Conservation (phyloP, 768 basidiomycete genomes). For the Phylloporus rhodoxanthus region DNA sequence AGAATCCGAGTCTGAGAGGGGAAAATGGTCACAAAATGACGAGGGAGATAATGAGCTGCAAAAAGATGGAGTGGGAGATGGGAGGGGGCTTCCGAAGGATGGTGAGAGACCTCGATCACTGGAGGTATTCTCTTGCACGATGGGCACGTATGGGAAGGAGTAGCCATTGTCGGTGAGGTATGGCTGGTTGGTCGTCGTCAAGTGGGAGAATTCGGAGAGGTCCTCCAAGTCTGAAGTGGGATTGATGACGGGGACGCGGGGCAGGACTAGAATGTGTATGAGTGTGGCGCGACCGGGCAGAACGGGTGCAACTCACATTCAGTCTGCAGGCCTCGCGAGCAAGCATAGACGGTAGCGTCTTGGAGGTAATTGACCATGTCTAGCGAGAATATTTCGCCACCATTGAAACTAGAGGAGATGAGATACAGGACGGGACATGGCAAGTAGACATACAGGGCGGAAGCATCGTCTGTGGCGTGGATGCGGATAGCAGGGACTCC, state of each 20-base stretch:
- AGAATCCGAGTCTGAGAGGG: conserved; percentile 21
- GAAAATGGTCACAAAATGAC: conserved; percentile 5
- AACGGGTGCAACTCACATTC: conserved; percentile 4
- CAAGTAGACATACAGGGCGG: conserved; percentile 14
- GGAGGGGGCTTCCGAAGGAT: conserved; percentile 11
- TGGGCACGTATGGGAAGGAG: conserved; percentile 8
- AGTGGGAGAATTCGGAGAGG: conserved; percentile 15
- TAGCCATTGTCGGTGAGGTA: conserved; percentile 8
- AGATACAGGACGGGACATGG: conserved; percentile 6
- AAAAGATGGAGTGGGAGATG: conserved; percentile 26
- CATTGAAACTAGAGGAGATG: conserved; percentile 11
- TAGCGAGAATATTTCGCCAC: background rate
- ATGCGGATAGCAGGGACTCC: conserved; percentile 22
- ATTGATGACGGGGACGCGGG: background rate
- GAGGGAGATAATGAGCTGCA: conserved; percentile 20
- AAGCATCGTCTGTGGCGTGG: conserved; percentile 4
- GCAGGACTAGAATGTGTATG: conserved; percentile 2
- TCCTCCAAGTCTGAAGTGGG: conserved; percentile 12
- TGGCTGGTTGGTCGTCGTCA: background rate
- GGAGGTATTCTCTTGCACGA: conserved; percentile 9
- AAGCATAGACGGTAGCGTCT: background rate
- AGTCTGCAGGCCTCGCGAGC: background rate
- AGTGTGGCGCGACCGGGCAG: conserved; percentile 14
- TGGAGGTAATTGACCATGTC: background rate
- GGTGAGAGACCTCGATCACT: conserved; percentile 8